Base-by-base conservation (phyloP, 805 yeast genomes). In the Barnettozyma populi region DNA sequence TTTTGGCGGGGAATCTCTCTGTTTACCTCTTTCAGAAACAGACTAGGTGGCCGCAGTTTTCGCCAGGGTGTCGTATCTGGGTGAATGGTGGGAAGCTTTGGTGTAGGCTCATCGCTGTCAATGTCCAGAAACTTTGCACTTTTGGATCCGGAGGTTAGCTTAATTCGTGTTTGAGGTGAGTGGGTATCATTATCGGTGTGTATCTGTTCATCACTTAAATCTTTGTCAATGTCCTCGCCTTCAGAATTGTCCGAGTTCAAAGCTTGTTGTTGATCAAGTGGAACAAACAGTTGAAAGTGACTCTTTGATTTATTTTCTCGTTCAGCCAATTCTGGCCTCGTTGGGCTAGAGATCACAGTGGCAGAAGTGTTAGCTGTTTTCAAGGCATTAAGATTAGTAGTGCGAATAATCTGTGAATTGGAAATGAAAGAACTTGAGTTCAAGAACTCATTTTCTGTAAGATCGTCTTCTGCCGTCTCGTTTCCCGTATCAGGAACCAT, bases 31-130 rank as follows among this genome's bases (percentile, higher is more conserved):
- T 46, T 38, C 7, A 53, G 37, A n/a, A 52, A 49, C 7, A 52
- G 43, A 35, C 62, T 58, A 35, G 47, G 36, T 11, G 62, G 57
- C 35, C 67, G 45, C 13, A 52, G 51, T 36, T 53, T 53, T 43
- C 71, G 60, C 72, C 72, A 68, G 2, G 72, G 72, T 1, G 71
- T 68, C 48, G 65, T 52, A 6, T 69, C 65, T 7, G 62, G 65
- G 19, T 60, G 58, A 42, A 68, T 55, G 45, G 59, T 60, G 14
- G 73, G 73, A 20, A 68, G 51, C 19, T 55, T 55, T 5, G 64
- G 65, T 19, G 52, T 57, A 23, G 52, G 56, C 18, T 31, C 55
- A 44, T 49, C 68, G 50, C 57, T 53, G 43, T 61, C 65, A 29
- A 61, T 60, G 25, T 59, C 63, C 23, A 59, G 51, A 27, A 52